A percentile compares a stretch with the other conserved stretches of the same genome.
Evolutionary conservation across 2,329 filamentous ascomycete species (phyloP).

Genomic region (Ophiostoma triangulosporum): DNA sequence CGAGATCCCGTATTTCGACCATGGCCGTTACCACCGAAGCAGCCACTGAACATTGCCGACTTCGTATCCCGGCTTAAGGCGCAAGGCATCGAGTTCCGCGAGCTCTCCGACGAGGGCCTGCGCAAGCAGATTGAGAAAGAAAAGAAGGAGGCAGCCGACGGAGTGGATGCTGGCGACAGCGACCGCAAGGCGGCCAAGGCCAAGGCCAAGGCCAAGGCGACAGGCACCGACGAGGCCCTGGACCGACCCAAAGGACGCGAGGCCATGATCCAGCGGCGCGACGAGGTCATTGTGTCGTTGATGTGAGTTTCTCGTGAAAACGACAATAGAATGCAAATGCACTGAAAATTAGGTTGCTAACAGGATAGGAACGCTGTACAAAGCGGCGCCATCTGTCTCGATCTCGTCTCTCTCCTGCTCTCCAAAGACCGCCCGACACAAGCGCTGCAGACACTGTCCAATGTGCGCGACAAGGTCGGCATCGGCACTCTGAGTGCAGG

Average conservation of each 20-base stretch:
- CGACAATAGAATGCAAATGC: too few species aligned
- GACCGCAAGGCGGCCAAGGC: constrained; percentile 20
- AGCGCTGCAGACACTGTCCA: constrained; percentile 56
- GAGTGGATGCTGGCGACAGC: constrained; percentile 15
- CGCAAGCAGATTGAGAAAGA: constrained; percentile 48
- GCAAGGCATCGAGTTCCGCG: constrained; percentile 70
- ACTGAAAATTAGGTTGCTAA: too few species aligned
- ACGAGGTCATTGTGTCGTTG: constrained; percentile 44
- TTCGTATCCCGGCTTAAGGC: constrained; percentile 68
- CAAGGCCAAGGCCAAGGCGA: neutral
- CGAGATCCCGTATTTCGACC: constrained; percentile 35
- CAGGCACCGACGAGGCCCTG: constrained; percentile 20
- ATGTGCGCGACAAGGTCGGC: constrained; percentile 54
- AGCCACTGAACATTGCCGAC: constrained; percentile 49
- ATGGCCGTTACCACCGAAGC: constrained; percentile 43
- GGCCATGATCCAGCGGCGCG: constrained; percentile 35
- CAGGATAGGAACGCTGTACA: constrained; percentile 34
- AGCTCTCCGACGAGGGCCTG: constrained; percentile 61
- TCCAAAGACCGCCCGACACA: constrained; percentile 67
- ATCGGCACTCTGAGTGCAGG: constrained; percentile 62
- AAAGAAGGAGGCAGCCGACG: constrained; percentile 22
- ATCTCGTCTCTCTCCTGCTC: constrained; percentile 70
- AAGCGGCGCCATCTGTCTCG: constrained; percentile 55
- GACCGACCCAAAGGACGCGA: constrained; percentile 16
- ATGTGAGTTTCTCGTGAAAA: constrained; percentile 29